These are phyloP conservation scores for Chlamydomonas applanata DNA, from an alignment of 139 green algal genomes.

Conservation along the genomic window DNA sequence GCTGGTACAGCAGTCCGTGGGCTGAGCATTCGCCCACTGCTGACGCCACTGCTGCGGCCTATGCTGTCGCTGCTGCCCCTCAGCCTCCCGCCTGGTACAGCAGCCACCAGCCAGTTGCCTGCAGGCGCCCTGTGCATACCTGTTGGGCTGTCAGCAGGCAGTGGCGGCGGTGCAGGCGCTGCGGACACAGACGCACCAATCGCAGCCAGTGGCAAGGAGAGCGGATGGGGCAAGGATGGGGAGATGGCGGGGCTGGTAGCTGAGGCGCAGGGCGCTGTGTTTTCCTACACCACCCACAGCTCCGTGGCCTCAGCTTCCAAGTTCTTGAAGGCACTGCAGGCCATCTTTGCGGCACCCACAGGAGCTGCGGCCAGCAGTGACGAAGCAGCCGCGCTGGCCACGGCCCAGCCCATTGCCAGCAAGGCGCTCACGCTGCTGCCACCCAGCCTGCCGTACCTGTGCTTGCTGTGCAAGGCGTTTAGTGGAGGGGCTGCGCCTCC, in stretches of 20 bases:
- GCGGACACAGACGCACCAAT: background rate
- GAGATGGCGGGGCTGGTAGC: background rate
- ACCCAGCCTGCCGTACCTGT: conserved; percentile 7
- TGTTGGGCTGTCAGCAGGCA: too few relatives aligned
- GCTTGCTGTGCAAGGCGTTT: conserved; percentile 1
- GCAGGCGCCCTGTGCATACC: background rate
- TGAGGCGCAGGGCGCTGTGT: background rate
- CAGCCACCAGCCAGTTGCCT: background rate
- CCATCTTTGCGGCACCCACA: background rate
- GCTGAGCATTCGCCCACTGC: background rate
- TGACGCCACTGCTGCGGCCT: background rate
- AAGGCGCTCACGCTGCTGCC: background rate
- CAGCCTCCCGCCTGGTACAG: too few relatives aligned
- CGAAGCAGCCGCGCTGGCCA: background rate
- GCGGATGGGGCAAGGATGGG: background rate
- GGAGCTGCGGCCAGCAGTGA: too few relatives aligned
- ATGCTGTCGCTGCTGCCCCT: background rate
- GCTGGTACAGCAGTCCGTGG: background rate
- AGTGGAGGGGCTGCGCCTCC: too few relatives aligned
- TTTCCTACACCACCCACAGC: background rate
- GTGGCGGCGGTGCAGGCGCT: background rate
- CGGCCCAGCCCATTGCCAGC: background rate
- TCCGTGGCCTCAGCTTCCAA: background rate
- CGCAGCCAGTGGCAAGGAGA: background rate
- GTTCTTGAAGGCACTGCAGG: conserved; percentile 7